Percentiles rank a stretch among this genome's conserved stretches.
These are phyloP conservation scores for Pleurotus tuoliensis DNA, from an alignment of 768 basidiomycete species.

Conservation along the genomic window DNA sequence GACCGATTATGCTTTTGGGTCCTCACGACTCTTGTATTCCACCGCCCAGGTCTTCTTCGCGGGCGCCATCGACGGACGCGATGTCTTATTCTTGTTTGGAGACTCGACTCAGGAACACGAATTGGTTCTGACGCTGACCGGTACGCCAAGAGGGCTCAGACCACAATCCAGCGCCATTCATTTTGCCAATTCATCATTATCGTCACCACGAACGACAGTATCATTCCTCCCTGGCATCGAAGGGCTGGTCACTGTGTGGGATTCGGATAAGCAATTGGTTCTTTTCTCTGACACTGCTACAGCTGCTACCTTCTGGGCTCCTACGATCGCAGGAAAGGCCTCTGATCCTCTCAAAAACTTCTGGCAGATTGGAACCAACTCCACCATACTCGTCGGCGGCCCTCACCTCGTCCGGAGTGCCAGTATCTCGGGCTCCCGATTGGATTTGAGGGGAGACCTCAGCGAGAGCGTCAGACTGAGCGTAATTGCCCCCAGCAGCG, in stretches of 20 bases:
- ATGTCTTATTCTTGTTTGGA: slow-evolving; percentile 62
- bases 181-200: slow-evolving; percentile 16
- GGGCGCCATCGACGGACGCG: slow-evolving; percentile 52
- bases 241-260: slow-evolving; percentile 62
- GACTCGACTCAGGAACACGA: slow-evolving; percentile 54
- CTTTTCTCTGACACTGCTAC: slow-evolving; percentile 65
- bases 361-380: slow-evolving; percentile 74
- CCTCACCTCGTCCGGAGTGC: slow-evolving; percentile 64
- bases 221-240: slow-evolving; percentile 51
- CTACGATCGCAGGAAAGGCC: slow-evolving; percentile 46
- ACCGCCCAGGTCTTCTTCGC: slow-evolving; percentile 74
- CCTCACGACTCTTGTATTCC: slow-evolving; percentile 58
- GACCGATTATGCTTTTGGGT: slow-evolving; percentile 71
- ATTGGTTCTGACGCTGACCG: slow-evolving; percentile 38
- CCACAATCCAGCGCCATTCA: slow-evolving; percentile 23
- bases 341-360: slow-evolving; percentile 49
- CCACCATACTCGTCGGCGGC: slow-evolving; percentile 61
- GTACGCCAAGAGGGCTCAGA: slow-evolving; percentile 38
- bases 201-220: slow-evolving; percentile 35
- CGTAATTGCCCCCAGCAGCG: slow-evolving; percentile 54
- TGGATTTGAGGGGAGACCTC: slow-evolving; percentile 68
- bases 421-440: slow-evolving; percentile 39
- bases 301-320: slow-evolving; percentile 74
- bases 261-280: slow-evolving; percentile 65
- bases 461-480: slow-evolving; percentile 53